Conservation (phyloP, 257 asterid genomes). For the Asclepias syriaca region DNA sequence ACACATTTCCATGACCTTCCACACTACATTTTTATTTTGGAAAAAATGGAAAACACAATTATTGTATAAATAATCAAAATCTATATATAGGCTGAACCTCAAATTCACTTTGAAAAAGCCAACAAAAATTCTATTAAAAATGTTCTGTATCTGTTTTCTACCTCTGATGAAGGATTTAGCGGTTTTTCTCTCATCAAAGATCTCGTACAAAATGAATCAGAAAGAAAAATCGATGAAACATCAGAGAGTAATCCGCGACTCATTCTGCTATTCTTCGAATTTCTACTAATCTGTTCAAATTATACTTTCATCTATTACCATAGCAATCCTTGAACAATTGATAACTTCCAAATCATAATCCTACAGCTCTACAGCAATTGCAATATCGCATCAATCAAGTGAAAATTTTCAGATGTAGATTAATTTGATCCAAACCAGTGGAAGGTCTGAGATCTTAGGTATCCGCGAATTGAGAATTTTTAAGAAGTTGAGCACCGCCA, state of each 20-base stretch:
- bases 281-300: conserved; percentile 55
- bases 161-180: conserved; percentile 74
- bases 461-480: conserved; percentile 50
- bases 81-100: not conserved
- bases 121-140: not conserved
- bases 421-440: conserved; percentile 41
- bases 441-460: conserved; percentile 70
- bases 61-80: not conserved
- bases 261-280: conserved; percentile 61
- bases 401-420: not conserved
- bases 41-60: conserved; percentile 5
- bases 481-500: conserved; percentile 71
- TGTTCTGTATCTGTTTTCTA: conserved; percentile 7
- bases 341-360: not conserved
- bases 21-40: conserved; percentile 34
- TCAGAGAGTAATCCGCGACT: conserved; percentile 67
- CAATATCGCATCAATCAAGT: not conserved
- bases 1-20: conserved; percentile 96
- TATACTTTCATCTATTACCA: not conserved
- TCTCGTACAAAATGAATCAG: conserved; percentile 59
- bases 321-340: not conserved
- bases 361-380: not conserved
- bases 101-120: not conserved
- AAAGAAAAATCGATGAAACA: conserved; percentile 57
- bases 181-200: conserved; percentile 64